A percentile compares a stretch with the other conserved stretches of the same genome.
Evolutionary conservation across 345 rosid species (phyloP).

Genomic region (Stellera chamaejasme): DNA sequence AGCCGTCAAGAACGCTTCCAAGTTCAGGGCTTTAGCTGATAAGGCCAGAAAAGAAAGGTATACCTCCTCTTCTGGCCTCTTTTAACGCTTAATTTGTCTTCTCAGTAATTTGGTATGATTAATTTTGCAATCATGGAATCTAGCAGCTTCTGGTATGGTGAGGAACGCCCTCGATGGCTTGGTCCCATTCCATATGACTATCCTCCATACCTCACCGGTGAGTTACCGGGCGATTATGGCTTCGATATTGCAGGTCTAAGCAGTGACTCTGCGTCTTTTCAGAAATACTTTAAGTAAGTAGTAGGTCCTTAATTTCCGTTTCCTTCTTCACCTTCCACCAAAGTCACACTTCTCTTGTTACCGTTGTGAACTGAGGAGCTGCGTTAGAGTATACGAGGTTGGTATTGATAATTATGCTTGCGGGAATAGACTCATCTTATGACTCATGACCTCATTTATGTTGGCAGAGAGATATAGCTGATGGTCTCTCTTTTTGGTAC

Average conservation of each 20-base stretch:
- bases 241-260: conserved; percentile 80
- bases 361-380: no score
- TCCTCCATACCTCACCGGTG: conserved; percentile 70
- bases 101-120: no score
- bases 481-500: no score
- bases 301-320: conserved; percentile 22
- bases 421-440: no score
- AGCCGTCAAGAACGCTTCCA: conserved; percentile 47
- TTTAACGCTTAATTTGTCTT: no score
- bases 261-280: conserved; percentile 50
- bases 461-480: no score
- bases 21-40: conserved; percentile 48
- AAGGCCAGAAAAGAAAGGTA: conserved; percentile 77
- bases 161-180: conserved; percentile 90
- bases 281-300: conserved; percentile 78
- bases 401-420: no score
- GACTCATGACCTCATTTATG: no score
- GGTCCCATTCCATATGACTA: conserved; percentile 81
- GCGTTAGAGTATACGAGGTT: no score
- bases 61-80: no score
- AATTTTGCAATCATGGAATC: conserved; percentile 10
- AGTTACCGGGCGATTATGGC: conserved; percentile 90
- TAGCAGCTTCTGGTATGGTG: conserved; percentile 84
- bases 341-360: no score
- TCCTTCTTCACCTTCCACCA: neutral